Base-by-base conservation (phyloP, 2,329 filamentous ascomycete genomes). In the Didymella arachidicola region DNA sequence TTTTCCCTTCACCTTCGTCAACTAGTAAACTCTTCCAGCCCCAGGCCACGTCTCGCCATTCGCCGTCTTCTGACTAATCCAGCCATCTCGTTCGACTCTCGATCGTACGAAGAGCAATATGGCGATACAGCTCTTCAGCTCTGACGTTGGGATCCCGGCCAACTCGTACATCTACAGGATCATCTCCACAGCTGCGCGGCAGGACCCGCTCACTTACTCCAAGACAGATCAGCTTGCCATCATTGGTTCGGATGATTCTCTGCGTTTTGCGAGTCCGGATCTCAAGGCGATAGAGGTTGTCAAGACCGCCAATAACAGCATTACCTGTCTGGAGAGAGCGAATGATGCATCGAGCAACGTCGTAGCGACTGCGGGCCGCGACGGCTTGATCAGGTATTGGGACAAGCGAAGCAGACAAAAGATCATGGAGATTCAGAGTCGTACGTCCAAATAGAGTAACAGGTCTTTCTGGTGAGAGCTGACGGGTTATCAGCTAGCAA, bases 191-290 rank as follows among this genome's bases (percentile, higher is more conserved):
- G 69, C 71, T 16, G 59, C 70, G 25, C 71, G 72, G 53, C 62
- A 68, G 54, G 68, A 72, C 44, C 68, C 70, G 19, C 68, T 75
- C 54, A 72, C 66, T 30, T 75, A 72, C 61, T 65, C 62, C 1
- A 61, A 66, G 53, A 69, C 66, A 36, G 69, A 73, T 34, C 66
- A 72, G 5, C 80, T 90, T 39, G 86, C 85, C 1, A 83, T 86
- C 16, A 89, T 90, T 56, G 85, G 87, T 3, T 91, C 90, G 0
- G 88, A 92, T 77, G 86, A 91, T 75, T 83, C 81, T n/a, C 80
- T 93, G 19, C 84, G 86, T 27, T 77, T 91, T 18, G 84, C 93
- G 63, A 83, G 90, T 71, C 84, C 88, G 0, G 64, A 82, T 81
- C 79, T 93, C 25, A 80, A 80, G 53, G 72, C 80, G 3, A 65